These are phyloP conservation scores for Lippia alba DNA, from an alignment of 305 asterid genomes.

Conservation along the genomic window DNA sequence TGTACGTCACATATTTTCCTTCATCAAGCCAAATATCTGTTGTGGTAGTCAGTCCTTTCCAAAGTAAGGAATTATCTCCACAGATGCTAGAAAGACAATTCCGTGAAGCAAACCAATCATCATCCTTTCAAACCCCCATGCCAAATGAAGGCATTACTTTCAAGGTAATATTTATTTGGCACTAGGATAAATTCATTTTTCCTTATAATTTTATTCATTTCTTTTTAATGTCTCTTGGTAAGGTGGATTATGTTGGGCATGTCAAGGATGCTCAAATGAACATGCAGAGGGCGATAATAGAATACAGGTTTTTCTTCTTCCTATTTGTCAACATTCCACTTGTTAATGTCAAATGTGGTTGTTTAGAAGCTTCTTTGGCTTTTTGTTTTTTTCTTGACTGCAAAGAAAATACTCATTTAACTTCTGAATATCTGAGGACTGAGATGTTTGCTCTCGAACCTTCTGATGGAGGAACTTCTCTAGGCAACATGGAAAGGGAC, in stretches of 20 bases:
- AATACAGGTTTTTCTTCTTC: conserved; percentile 66
- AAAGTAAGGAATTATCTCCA: conserved; percentile 82
- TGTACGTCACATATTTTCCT: conserved; percentile 85
- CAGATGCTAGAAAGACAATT: conserved; percentile 91
- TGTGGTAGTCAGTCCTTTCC: conserved; percentile 92
- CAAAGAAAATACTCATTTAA: conserved; percentile 14
- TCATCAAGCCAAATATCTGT: conserved; percentile 70
- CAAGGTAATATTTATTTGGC: conserved; percentile 61
- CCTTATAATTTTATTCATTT: conserved; percentile 30
- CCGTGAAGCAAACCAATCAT: conserved; percentile 82
- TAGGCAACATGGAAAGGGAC: conserved; percentile 26
- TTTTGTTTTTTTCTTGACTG: conserved; percentile 27
- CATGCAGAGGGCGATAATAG: conserved; percentile 74
- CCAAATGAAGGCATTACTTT: conserved; percentile 59
- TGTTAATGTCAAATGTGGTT: conserved; percentile 29
- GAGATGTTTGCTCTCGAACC: conserved; percentile 22
- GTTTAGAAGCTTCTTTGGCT: conserved; percentile 28
- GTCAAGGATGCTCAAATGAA: conserved; percentile 85
- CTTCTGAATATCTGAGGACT: conserved; percentile 22
- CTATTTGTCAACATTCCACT: conserved; percentile 23
- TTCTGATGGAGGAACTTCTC: conserved; percentile 22
- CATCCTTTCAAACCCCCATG: conserved; percentile 56
- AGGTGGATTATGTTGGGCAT: conserved; percentile 86
- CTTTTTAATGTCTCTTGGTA: conserved; percentile 33
- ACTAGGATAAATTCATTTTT: not conserved